phyloP scores from a whole-genome alignment of 1,284 basidiomycete genomes.

The Ganoderma sp. region DNA sequence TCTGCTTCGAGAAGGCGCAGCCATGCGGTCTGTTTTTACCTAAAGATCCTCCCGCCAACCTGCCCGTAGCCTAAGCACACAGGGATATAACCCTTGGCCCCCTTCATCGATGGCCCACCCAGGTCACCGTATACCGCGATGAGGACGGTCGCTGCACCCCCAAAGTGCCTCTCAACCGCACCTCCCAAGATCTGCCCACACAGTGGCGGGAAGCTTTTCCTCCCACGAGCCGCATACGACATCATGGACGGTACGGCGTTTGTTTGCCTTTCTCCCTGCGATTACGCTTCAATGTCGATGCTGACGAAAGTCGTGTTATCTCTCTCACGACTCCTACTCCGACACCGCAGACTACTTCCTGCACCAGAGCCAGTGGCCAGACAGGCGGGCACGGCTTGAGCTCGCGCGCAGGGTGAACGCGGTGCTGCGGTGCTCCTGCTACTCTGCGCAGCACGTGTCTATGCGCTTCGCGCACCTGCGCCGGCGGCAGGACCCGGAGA shows the following conservation, averaged over 20 bases:
- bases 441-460: too few relatives aligned
- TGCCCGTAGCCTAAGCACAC: background rate
- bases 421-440: too few relatives aligned
- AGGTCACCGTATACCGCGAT: background rate
- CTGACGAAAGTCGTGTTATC: too few relatives aligned
- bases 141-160: background rate
- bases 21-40: background rate
- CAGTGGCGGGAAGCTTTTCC: background rate
- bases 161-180: background rate
- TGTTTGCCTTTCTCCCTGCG: too few relatives aligned
- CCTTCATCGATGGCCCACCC: background rate
- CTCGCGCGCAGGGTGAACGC: too few relatives aligned
- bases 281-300: background rate
- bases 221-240: background rate
- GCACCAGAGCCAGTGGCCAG: too few relatives aligned
- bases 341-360: too few relatives aligned
- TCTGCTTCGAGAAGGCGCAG: background rate
- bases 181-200: background rate
- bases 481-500: too few relatives aligned
- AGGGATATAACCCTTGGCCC: background rate
- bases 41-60: background rate
- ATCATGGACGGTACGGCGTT: background rate
- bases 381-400: too few relatives aligned
- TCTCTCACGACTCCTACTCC: too few relatives aligned
- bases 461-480: too few relatives aligned